Conservation (phyloP, 768 basidiomycete genomes). For the Amylocystis lapponica region DNA sequence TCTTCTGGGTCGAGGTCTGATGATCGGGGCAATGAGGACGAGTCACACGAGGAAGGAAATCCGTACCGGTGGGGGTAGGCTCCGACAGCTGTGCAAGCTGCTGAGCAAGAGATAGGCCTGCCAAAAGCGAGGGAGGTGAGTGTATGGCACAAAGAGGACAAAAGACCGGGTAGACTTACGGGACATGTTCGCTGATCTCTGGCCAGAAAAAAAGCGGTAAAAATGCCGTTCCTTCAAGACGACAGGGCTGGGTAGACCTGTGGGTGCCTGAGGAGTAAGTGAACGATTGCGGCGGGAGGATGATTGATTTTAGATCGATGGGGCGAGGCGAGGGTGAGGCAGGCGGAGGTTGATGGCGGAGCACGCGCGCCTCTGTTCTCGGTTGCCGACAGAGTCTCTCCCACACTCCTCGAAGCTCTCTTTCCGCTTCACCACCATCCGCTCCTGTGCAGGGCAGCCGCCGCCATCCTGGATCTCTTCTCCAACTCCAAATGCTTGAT, state of each 20-base stretch:
- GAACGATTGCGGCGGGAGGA: too few species aligned
- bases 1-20: slow-evolving; percentile 77
- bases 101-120: slow-evolving; percentile 61
- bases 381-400: neutral
- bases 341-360: neutral
- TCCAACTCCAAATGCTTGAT: slow-evolving; percentile 15
- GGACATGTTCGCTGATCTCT: slow-evolving; percentile 3
- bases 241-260: too few species aligned
- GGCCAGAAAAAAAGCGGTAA: neutral
- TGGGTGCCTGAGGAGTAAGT: too few species aligned
- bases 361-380: neutral
- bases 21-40: slow-evolving; percentile 8
- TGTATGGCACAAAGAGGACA: slow-evolving; percentile 1
- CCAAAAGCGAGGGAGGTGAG: slow-evolving; percentile 1
- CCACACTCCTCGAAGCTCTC: slow-evolving; percentile 8
- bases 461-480: slow-evolving; percentile 18
- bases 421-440: slow-evolving; percentile 12
- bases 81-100: slow-evolving; percentile 81
- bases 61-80: slow-evolving; percentile 59
- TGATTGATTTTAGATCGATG: too few species aligned
- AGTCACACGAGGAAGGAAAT: slow-evolving; percentile 4
- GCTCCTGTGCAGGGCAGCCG: slow-evolving; percentile 5
- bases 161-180: neutral
- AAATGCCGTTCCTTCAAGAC: too few species aligned
- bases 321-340: slow-evolving; percentile 2